phyloP scores from a whole-genome alignment of 768 basidiomycete genomes.

The Mycena kentingensis region DNA sequence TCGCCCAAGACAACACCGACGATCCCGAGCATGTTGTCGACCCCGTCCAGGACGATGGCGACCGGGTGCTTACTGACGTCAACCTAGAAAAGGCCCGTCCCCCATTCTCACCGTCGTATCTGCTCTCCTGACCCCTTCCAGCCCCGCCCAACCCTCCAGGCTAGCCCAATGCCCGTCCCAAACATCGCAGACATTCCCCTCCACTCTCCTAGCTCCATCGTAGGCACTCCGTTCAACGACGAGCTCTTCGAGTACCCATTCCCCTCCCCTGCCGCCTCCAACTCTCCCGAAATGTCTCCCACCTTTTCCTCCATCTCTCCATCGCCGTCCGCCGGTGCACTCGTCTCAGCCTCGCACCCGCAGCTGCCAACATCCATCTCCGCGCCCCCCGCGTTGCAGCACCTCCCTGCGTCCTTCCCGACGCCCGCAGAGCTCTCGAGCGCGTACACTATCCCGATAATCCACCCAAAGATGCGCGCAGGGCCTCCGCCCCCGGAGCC shows the following conservation, averaged over 20 bases:
- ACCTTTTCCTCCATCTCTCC: conserved; percentile 13
- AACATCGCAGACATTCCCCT: conserved; percentile 18
- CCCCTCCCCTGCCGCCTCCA: conserved; percentile 1
- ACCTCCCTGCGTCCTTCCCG: conserved; percentile 20
- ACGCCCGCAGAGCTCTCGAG: conserved; percentile 15
- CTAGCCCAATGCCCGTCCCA: conserved; percentile 13
- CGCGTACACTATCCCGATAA: conserved; percentile 20
- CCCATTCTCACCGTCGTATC: too few relatives aligned
- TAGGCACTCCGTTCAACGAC: conserved; percentile 20
- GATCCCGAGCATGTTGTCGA: too few relatives aligned
- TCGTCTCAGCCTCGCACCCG: conserved; percentile 16
- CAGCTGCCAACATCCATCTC: conserved; percentile 6
- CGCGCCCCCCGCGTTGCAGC: conserved; percentile 18
- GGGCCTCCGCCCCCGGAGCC: conserved; percentile 17
- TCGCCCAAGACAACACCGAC: too few relatives aligned
- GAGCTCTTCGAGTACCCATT: conserved; percentile 23
- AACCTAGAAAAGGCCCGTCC: not conserved
- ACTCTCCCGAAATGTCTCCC: conserved; percentile 11
- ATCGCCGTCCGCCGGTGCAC: conserved; percentile 11
- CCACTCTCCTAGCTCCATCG: conserved; percentile 20
- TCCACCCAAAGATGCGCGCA: conserved; percentile 23
- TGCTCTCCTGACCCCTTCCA: not conserved
- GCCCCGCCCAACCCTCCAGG: conserved; percentile 1
- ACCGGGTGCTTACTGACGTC: too few relatives aligned
- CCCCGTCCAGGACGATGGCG: too few relatives aligned